Evolutionary conservation across 2,329 filamentous ascomycete genomes (phyloP), one percentile per base, ranked within the genome.

Genomic region (Rhytidhysteron rufulum): DNA sequence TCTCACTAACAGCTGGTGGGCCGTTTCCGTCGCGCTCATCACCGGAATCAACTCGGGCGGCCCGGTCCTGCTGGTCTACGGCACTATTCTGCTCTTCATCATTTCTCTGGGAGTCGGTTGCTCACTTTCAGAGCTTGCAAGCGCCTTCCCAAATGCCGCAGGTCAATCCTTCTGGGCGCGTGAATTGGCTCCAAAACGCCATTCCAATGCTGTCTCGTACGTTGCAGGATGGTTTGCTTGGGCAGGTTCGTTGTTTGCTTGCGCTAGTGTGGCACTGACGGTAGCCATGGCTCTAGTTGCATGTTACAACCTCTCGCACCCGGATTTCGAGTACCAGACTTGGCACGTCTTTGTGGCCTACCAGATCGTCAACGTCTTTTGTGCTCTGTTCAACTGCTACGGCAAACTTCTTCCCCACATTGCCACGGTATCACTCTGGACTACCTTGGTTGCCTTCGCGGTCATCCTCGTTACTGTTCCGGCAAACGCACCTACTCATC

Each of bases 221-320:
- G 31, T 69, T 24, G 69, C 65, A 5, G 69, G 68, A 6, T 73
- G 66, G 59, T 67, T 74, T 42, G 69, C 69, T 1, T 75, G 70
- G 61, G 69, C 70, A 5, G 72, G 71, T 16, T 65, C 66, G 19
- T 64, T 75, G 31, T 75, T 74, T 44, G 72, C 71, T 4, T 69
- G 60, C 40, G 71, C 73, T 15, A 71, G 68, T 55, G 68, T 73
- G 19, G 65, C 69, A 1, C 50, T 75, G 30, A 68, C 65, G 41
- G 52, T 73, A 18, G 70, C 63, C 11, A 60, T 58, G 40, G 71
- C 65, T 4, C 49, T 63, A 27, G 65, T 73, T 36, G 73, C 72
- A 22, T 72, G 71, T 55, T 73, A 66, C 51, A 68, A 73, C 47
- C 48, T 75, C 39, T 58, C 62, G 11, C 68, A 75, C 54, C 70